Evolutionary conservation across 257 asterid species (phyloP).

Genomic region (Solanum sejunctum): DNA sequence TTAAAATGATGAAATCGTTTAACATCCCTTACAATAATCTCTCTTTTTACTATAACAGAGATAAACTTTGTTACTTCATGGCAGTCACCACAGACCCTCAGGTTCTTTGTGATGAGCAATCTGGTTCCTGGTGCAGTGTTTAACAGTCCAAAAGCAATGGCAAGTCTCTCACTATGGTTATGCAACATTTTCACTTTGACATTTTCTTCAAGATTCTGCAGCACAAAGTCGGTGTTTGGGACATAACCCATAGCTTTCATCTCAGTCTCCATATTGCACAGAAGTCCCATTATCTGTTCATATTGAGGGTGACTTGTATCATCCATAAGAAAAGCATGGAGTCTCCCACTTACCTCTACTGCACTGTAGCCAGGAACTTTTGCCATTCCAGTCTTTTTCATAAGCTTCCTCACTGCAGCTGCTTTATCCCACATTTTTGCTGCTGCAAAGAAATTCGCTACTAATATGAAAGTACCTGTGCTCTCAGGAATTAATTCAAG

Average conservation of each 20-base stretch:
- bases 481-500: constrained; percentile 42
- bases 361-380: constrained; percentile 60
- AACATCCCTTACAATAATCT: constrained; percentile 27
- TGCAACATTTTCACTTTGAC: constrained; percentile 41
- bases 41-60: constrained; percentile 20
- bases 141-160: constrained; percentile 48
- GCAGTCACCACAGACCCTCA: constrained; percentile 54
- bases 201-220: constrained; percentile 42
- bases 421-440: constrained; percentile 68
- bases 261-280: constrained; percentile 37
- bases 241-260: constrained; percentile 46
- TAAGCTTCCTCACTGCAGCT: constrained; percentile 37
- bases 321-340: constrained; percentile 53
- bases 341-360: constrained; percentile 43
- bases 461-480: constrained; percentile 48
- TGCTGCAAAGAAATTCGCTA: constrained; percentile 67
- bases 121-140: constrained; percentile 37
- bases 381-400: constrained; percentile 47
- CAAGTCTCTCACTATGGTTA: constrained; percentile 58
- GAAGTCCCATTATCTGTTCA: constrained; percentile 18
- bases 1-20: constrained; percentile 56
- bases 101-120: constrained; percentile 46
- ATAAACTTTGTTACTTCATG: constrained; percentile 36
- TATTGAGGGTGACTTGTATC: constrained; percentile 50
- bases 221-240: constrained; percentile 36